Evolutionary conservation across 768 basidiomycete species (phyloP).

Genomic region (Basidioascus undulatus): DNA sequence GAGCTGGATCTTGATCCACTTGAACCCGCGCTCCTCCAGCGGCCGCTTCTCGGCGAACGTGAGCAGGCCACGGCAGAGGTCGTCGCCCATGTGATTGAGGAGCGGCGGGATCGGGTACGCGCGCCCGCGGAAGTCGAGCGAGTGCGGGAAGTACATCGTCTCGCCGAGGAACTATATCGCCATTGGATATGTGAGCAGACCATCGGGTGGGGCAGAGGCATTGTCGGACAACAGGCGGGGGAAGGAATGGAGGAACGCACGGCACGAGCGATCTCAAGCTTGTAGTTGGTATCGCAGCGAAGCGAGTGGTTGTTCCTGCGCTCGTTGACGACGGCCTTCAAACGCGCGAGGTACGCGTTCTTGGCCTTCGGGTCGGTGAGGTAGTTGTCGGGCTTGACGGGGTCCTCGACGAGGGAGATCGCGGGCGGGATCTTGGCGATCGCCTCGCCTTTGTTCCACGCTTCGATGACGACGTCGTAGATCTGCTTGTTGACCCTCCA

Average conservation of each 20-base stretch:
- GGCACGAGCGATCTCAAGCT: constrained; percentile 80
- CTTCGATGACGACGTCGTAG: constrained; percentile 45
- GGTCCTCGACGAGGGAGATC: constrained; percentile 32
- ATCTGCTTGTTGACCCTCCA: constrained; percentile 67
- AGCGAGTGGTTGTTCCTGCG: constrained; percentile 74
- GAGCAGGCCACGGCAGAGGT: constrained; percentile 59
- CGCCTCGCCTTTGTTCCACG: constrained; percentile 68
- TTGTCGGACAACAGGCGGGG: background rate
- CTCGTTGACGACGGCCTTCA: too few species aligned
- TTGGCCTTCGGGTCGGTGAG: constrained; percentile 32
- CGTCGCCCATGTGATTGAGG: constrained; percentile 85
- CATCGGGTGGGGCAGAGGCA: constrained; percentile 4
- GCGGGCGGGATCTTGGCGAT: constrained; percentile 67
- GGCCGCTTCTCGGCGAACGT: constrained; percentile 56
- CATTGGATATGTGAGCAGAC: too few species aligned
- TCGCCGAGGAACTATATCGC: constrained; percentile 85
- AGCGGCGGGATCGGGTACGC: constrained; percentile 93
- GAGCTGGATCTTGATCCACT: constrained; percentile 88
- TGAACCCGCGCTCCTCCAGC: constrained; percentile 57
- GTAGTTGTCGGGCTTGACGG: constrained; percentile 27
- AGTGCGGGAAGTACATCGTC: constrained; percentile 76
- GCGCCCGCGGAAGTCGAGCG: constrained; percentile 89
- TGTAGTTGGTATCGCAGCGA: constrained; percentile 81
- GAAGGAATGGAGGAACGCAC: constrained; percentile 24
- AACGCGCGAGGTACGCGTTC: constrained; percentile 30